Conservation (phyloP, 305 asterid genomes). For the Caryopteris hybrid region DNA sequence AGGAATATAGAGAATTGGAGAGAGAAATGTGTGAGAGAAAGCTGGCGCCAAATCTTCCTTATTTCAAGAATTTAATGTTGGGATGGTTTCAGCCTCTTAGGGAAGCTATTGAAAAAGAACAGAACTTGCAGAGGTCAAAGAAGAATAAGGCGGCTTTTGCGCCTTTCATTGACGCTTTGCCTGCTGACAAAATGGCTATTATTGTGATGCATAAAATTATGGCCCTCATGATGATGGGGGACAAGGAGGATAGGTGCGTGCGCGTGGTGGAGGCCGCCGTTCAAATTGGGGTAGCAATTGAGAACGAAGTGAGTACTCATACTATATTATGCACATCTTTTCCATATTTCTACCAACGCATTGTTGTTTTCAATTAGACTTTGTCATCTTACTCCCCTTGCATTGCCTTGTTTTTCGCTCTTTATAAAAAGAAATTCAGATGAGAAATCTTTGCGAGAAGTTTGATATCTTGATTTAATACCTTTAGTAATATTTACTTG, state of each 20-base stretch:
- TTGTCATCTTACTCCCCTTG: background rate
- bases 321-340: too few species aligned
- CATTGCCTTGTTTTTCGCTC: background rate
- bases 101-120: conserved; percentile 73
- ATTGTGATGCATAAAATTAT: conserved; percentile 92
- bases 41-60: conserved; percentile 85
- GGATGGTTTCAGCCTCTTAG: conserved; percentile 94
- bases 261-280: conserved; percentile 88
- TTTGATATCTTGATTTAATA: conserved; percentile 5
- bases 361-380: too few species aligned
- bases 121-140: conserved; percentile 47
- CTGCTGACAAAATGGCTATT: conserved; percentile 90
- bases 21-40: conserved; percentile 94
- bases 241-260: conserved; percentile 66
- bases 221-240: conserved; percentile 93
- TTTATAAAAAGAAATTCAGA: too few species aligned
- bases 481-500: background rate
- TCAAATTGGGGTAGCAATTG: conserved; percentile 82
- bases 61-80: conserved; percentile 66
- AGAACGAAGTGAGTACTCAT: conserved; percentile 65
- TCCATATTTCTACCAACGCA: too few species aligned
- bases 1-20: conserved; percentile 80
- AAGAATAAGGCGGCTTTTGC: conserved; percentile 63
- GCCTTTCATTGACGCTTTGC: conserved; percentile 63
- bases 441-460: background rate